Evolutionary conservation across 768 basidiomycete species (phyloP).

Genomic region (Phlebiopsis gigantea): DNA sequence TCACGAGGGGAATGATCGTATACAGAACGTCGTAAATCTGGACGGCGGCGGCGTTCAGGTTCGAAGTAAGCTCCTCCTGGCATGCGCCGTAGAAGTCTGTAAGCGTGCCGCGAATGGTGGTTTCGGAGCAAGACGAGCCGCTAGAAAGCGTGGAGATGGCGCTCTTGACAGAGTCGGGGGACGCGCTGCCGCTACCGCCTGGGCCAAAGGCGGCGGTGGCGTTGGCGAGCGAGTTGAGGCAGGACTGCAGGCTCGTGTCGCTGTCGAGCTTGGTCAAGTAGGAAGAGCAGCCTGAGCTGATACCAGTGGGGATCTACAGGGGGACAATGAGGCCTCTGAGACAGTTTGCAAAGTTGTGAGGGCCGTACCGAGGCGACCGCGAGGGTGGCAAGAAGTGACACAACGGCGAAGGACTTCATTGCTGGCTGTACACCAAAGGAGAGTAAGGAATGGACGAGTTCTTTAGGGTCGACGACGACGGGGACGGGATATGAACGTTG

Average conservation of each 20-base stretch:
- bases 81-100: conserved; percentile 69
- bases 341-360: background rate
- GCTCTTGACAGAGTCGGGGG: conserved; percentile 40
- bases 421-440: conserved; percentile 22
- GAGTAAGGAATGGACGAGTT: conserved; percentile 33
- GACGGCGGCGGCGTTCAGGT: conserved; percentile 44
- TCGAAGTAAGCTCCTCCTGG: conserved; percentile 58
- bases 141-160: conserved; percentile 56
- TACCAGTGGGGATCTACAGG: conserved; percentile 61
- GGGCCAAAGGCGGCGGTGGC: conserved; percentile 54
- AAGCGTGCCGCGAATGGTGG: conserved; percentile 55
- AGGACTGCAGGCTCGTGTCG: conserved; percentile 50
- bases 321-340: conserved; percentile 13
- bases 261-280: conserved; percentile 64
- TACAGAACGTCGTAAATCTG: conserved; percentile 79
- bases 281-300: conserved; percentile 46
- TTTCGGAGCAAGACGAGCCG: conserved; percentile 47
- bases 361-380: conserved; percentile 47
- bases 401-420: conserved; percentile 49
- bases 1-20: conserved; percentile 54
- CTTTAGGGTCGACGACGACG: conserved; percentile 32
- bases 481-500: conserved; percentile 16
- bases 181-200: conserved; percentile 31
- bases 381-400: conserved; percentile 45
- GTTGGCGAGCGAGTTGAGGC: conserved; percentile 56